Evolutionary conservation across 164 flowering plant genomes (phyloP), one percentile per base, ranked within the genome.

Genomic region (Kingdonia uniflora): DNA sequence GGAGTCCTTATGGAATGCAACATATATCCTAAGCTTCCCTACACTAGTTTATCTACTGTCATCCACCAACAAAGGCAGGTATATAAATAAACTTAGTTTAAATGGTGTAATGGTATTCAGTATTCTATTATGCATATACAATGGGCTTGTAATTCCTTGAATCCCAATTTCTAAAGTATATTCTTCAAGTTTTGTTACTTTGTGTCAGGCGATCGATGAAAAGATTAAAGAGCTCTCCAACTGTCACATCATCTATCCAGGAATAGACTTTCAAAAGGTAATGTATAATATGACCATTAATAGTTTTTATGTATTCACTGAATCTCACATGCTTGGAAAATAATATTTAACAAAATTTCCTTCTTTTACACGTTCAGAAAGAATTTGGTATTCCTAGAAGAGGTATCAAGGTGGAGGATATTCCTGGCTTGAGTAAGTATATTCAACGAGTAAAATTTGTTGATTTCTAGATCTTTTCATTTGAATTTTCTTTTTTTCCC

Each of bases 1-100:
- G 99, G 91, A 47, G 75, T 81, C 40, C 95, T 94, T 37, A 94
- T 94, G 99, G 95, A 94, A 69, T 88, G 95, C 74, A 84, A 76
- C 74, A 86, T 94, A 56, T 95, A 94, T 73, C 95, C 80, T n/a
- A 94, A 88, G 71, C 95, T 94, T 72, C 99, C 99, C 15, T 94
- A 84, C 57, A 94, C 86, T 53, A 89, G 88, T 76, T 65, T 94
- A 53, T 88, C 99, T 61, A 77, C 86, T 39, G 86, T 94, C 95
- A 73, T 94, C 58, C 92, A 81, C 33, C 76, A 79, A 23, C 97
- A 94, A 66, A 80, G 95, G 63, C 87, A 80, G 92, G 97, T 86
- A 67, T 55, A 33, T 15, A 39, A 42, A 33, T 52, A 29, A 29
- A 29, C 35, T 29, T 29, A 3, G 8, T 3, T 29, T 29, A 8